Base-by-base conservation (phyloP, 306 rosid genomes). In the Fragaria iinumae region DNA sequence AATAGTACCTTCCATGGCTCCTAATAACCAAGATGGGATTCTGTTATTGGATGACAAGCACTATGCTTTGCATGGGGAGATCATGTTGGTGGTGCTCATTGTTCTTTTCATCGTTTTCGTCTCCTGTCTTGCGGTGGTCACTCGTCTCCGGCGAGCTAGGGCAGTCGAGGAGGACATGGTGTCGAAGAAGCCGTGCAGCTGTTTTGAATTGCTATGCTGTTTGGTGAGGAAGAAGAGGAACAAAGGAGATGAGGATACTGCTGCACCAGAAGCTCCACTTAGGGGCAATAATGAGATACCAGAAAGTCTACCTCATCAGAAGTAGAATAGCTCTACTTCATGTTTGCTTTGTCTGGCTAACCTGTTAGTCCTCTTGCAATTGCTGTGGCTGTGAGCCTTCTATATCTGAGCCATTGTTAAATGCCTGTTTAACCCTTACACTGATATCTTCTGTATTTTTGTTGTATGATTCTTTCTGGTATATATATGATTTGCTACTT, bases 61-160 rank as follows among this genome's bases (percentile, higher is more conserved):
- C 74, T 91, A 75, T 63, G 91, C 83, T 25, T 73, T 80, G 41
- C 84, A 91, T 39, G 96, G 96, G 18, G 59, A 77, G 73, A 76
- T 91, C 47, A 77, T 83, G 76, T 75, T 91, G 21, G 1, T 87
- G 0, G 81, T 76, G 34, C 72, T 87, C 27, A 34, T 89, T 52
- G 9, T 78, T 12, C 7, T 78, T 49, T 87, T 91, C 80, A 62
- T 67, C 18, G 66, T 85, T 63, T 78, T 89, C 81, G 71, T 91
- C 14, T 17, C 73, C 45, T 75, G 79, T 55, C 41, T 86, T 41
- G 39, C 83, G 21, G 44, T 68, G 36, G 6, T 79, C 4, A 90
- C 91, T 0, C 65, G 82, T 25, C 57, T 91, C 60, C 77, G 52
- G 18, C 80, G 72, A 43, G 43, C 39, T 6, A 50, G 62, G 21